Base-by-base conservation (phyloP, 2,329 filamentous ascomycete genomes). In the Calonectria multiphialidica region DNA sequence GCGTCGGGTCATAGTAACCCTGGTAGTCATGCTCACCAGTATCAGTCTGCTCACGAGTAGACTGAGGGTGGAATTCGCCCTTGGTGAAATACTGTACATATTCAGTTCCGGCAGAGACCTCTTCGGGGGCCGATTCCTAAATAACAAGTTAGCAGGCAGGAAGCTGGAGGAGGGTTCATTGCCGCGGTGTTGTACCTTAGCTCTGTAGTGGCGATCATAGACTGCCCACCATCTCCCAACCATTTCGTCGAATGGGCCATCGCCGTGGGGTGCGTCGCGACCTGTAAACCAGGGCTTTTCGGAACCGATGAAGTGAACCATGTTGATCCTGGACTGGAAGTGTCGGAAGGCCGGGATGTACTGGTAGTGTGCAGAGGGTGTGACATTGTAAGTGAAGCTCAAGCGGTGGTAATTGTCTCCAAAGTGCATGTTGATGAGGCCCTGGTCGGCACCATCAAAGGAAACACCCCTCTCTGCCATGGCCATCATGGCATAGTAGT, bases 361-460 rank as follows among this genome's bases (percentile, higher is more conserved):
- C 85, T 99, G 97, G 86, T 99, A 99, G 83, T 98, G 95, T 28
- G 94, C 96, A 74, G 95, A 98, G 1, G 97, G 97, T 0, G 97
- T 99, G 83, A 97, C 97, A 83, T 99, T 99, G 88, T 98, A 99
- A 63, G 93, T 93, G 85, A 99, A 99, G 84, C 94, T 96, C 80
- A 99, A 85, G 76, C 96, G 92, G 84, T 98, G 93, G 90, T 93
- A 98, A 72, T 90, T 90, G 82, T 93, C 88, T 84, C 93, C 90
- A 85, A 97, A 99, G 85, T 98, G 94, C 89, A 97, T 96, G 83
- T 99, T 99, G 78, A 99, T 86, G 64, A 99, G 87, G 68, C 97
- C 97, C 85, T 99, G 97, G 82, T 99, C 97, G 44, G 97, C 97
- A 61, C 97, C 97, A 82, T 99, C 97, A 81, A 99, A 99, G 75